Conservation (phyloP, 1,284 basidiomycete species). For the Apiotrichum veenhuisii region DNA sequence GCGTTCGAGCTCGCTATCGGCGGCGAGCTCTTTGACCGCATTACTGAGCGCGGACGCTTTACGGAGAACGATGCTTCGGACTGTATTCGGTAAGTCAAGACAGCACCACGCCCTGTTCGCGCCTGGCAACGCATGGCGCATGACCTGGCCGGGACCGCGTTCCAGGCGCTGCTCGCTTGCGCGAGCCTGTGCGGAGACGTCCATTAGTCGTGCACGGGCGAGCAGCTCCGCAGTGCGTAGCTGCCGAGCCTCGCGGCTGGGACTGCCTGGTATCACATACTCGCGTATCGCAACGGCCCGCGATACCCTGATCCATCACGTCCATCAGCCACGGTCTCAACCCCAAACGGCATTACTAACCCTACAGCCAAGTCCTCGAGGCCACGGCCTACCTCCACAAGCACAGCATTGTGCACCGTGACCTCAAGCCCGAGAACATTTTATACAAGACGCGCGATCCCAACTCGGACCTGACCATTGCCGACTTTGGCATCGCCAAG, state of each 20-base stretch:
- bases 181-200: no score
- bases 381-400: slow-evolving; percentile 79
- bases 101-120: no score
- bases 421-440: slow-evolving; percentile 94
- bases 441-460: slow-evolving; percentile 72
- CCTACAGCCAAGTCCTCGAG: slow-evolving; percentile 57
- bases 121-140: no score
- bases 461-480: slow-evolving; percentile 79
- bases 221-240: no score
- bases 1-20: slow-evolving; percentile 86
- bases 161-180: no score
- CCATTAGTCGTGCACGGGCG: no score
- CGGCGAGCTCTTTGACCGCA: slow-evolving; percentile 83
- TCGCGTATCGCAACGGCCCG: no score
- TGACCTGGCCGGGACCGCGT: no score
- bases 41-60: slow-evolving; percentile 76
- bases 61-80: slow-evolving; percentile 79
- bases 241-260: no score
- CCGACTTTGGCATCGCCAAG: slow-evolving; percentile 95
- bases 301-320: no score
- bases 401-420: slow-evolving; percentile 86
- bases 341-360: background rate
- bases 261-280: no score
- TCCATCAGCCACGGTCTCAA: no score
- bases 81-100: slow-evolving; percentile 60